phyloP scores from a whole-genome alignment of 1,284 basidiomycete species.

The Apiotrichum sp. region DNA sequence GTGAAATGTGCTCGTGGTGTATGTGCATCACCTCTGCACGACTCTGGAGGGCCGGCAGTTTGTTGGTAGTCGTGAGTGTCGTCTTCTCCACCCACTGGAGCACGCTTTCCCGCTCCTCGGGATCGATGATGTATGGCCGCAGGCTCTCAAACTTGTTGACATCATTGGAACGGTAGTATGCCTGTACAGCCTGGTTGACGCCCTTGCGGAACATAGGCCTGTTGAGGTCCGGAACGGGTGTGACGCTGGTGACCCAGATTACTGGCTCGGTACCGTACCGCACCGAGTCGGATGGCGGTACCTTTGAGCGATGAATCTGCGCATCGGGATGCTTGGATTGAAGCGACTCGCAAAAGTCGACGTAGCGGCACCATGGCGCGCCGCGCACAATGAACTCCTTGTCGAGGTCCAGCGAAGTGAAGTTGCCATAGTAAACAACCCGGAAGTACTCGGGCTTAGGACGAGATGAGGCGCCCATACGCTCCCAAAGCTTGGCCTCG shows the following conservation, averaged over 20 bases:
- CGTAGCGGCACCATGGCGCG: constrained; percentile 36
- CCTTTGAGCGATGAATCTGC: constrained; percentile 66
- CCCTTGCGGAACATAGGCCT: constrained; percentile 79
- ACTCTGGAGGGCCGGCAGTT: constrained; percentile 84
- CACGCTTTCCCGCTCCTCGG: constrained; percentile 48
- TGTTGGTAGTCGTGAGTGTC: constrained; percentile 72
- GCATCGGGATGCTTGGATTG: constrained; percentile 86
- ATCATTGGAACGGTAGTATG: constrained; percentile 60
- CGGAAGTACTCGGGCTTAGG: constrained; percentile 89
- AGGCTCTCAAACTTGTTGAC: constrained; percentile 75
- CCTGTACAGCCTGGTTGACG: constrained; percentile 69
- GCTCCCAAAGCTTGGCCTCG: constrained; percentile 73
- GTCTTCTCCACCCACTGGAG: constrained; percentile 86
- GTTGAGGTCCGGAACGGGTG: constrained; percentile 74
- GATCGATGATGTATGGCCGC: constrained; percentile 61
- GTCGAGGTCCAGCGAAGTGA: constrained; percentile 36
- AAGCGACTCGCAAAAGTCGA: constrained; percentile 70
- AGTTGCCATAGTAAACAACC: constrained; percentile 52
- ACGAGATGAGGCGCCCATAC: constrained; percentile 72
- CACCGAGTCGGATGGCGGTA: constrained; percentile 73
- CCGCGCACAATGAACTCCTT: constrained; percentile 45
- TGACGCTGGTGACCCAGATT: constrained; percentile 80
- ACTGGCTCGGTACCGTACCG: constrained; percentile 74
- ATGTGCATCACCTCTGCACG: constrained; percentile 81
- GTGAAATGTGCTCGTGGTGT: constrained; percentile 72